Evolutionary conservation across 257 asterid species (phyloP).

Genomic region (Salvia splendens): DNA sequence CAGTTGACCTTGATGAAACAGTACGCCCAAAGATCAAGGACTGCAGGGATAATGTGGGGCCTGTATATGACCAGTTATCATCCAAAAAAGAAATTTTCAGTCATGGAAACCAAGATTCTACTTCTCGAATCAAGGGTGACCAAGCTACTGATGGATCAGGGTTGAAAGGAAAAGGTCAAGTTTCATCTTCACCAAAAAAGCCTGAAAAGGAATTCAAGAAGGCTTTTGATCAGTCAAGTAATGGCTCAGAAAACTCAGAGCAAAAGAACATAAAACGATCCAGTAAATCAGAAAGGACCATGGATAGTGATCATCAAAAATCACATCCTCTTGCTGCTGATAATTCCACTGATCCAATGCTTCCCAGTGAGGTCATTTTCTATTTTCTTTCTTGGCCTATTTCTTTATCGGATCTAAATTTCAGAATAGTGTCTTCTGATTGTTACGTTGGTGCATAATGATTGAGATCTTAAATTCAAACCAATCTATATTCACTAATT

Average conservation of each 20-base stretch:
- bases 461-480: slow-evolving; percentile 9
- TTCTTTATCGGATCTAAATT: slow-evolving; percentile 8
- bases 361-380: slow-evolving; percentile 76
- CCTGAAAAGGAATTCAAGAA: slow-evolving; percentile 47
- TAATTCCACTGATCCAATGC: slow-evolving; percentile 52
- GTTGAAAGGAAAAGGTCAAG: slow-evolving; percentile 44
- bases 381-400: slow-evolving; percentile 18
- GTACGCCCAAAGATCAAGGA: slow-evolving; percentile 48
- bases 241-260: slow-evolving; percentile 48
- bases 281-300: slow-evolving; percentile 42
- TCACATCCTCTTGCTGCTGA: slow-evolving; percentile 45
- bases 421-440: slow-evolving; percentile 11
- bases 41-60: slow-evolving; percentile 37
- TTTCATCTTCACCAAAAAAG: slow-evolving; percentile 51
- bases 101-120: slow-evolving; percentile 48
- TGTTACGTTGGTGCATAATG: slow-evolving; percentile 16
- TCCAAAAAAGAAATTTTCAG: slow-evolving; percentile 39
- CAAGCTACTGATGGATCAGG: slow-evolving; percentile 45
- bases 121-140: slow-evolving; percentile 48
- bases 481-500: slow-evolving; percentile 15
- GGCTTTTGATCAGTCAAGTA: slow-evolving; percentile 49
- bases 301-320: slow-evolving; percentile 42
- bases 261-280: slow-evolving; percentile 43
- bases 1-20: slow-evolving; percentile 57
- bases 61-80: slow-evolving; percentile 42